Evolutionary conservation across 2,329 filamentous ascomycete species (phyloP).

Genomic region (Tolypocladium endophyticum): DNA sequence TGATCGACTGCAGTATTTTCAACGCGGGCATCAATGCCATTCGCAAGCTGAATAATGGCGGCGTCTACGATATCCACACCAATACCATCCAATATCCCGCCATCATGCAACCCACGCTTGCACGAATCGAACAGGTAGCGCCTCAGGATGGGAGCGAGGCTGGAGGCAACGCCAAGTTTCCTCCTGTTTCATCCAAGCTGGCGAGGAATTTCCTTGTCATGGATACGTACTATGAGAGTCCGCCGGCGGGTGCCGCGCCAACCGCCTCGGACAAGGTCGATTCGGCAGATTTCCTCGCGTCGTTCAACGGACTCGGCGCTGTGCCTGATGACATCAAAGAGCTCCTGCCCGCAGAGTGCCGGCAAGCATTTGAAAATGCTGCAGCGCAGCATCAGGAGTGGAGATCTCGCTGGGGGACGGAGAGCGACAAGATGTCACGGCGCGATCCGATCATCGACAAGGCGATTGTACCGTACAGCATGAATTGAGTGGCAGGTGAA

Average conservation of each 20-base stretch:
- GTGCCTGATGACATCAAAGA: conserved; percentile 55
- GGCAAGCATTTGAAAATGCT: conserved; percentile 60
- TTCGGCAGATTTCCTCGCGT: conserved; percentile 34
- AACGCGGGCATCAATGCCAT: conserved; percentile 63
- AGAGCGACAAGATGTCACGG: conserved; percentile 45
- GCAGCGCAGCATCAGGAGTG: conserved; percentile 56
- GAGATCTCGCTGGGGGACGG: conserved; percentile 64
- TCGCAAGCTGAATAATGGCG: conserved; percentile 59
- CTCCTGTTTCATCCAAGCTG: conserved; percentile 36
- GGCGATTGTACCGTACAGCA: conserved; percentile 49
- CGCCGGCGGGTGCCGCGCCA: conserved; percentile 33
- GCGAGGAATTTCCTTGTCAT: conserved; percentile 45
- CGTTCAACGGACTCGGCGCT: conserved; percentile 51
- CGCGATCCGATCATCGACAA: conserved; percentile 50
- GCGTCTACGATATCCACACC: conserved; percentile 89
- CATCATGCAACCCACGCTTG: conserved; percentile 82
- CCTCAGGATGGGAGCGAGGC: conserved; percentile 24
- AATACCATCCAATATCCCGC: conserved; percentile 83
- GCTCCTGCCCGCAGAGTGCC: conserved; percentile 59
- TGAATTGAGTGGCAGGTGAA: conserved; percentile 12
- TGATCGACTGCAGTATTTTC: conserved; percentile 52
- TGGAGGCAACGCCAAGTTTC: conserved; percentile 25
- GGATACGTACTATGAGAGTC: conserved; percentile 44
- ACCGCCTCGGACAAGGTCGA: conserved; percentile 33
- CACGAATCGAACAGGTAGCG: conserved; percentile 64